Evolutionary conservation across 805 yeast species (phyloP).

Genomic region (Teunomyces funiuensis): DNA sequence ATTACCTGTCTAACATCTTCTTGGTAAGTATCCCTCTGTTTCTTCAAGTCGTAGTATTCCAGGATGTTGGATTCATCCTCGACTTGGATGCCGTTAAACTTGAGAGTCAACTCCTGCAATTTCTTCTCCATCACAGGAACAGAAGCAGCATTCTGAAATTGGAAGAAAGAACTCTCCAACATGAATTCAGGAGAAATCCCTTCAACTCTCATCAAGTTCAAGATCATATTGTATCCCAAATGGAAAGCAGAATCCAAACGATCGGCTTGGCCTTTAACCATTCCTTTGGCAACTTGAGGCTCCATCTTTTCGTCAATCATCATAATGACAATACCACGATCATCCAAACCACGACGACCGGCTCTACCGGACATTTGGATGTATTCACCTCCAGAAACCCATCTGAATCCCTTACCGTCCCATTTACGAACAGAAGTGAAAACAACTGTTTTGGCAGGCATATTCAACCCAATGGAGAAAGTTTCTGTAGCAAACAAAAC

Average conservation of each 20-base stretch:
- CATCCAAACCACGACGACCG: slow-evolving; percentile 99
- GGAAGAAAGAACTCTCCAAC: slow-evolving; percentile 92
- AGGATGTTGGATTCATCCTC: slow-evolving; percentile 65
- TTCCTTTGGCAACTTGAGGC: slow-evolving; percentile 97
- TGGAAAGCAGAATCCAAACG: slow-evolving; percentile 97
- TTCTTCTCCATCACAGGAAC: slow-evolving; percentile 82
- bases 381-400: slow-evolving; percentile 99
- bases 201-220: slow-evolving; percentile 94
- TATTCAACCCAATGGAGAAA: slow-evolving; percentile 94
- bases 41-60: slow-evolving; percentile 79
- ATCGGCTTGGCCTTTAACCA: slow-evolving; percentile 99
- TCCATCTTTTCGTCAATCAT: slow-evolving; percentile 99
- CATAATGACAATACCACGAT: slow-evolving; percentile 98
- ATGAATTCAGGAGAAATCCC: slow-evolving; percentile 97
- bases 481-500: slow-evolving; percentile 98
- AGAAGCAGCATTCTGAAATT: slow-evolving; percentile 88
- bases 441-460: slow-evolving; percentile 99
- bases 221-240: slow-evolving; percentile 94
- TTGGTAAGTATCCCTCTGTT: slow-evolving; percentile 68
- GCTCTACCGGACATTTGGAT: slow-evolving; percentile 99
- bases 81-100: slow-evolving; percentile 51
- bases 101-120: slow-evolving; percentile 51
- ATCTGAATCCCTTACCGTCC: slow-evolving; percentile 97
- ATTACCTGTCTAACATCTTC: slow-evolving; percentile 77
- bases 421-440: slow-evolving; percentile 96